A percentile compares a stretch with the other conserved stretches of the same genome.
Evolutionary conservation across 805 yeast species (phyloP).

Genomic region (Candida vartiovaarae): DNA sequence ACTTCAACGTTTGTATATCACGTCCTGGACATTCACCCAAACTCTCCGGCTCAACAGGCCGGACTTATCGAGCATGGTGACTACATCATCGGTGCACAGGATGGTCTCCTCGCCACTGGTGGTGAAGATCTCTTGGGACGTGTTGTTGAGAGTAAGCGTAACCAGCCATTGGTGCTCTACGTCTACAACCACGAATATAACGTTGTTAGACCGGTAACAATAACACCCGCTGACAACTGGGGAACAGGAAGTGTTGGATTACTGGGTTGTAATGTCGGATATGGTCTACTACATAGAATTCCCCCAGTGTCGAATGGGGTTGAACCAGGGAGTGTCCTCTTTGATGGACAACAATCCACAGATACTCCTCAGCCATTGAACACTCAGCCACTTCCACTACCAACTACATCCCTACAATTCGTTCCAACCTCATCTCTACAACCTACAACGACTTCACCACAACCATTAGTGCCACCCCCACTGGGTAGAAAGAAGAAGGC

Average conservation of each 20-base stretch:
- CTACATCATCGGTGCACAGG: slow-evolving; percentile 81
- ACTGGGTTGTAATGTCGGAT: slow-evolving; percentile 92
- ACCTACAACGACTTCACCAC: slow-evolving; percentile 1
- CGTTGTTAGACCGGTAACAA: slow-evolving; percentile 77
- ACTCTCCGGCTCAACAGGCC: slow-evolving; percentile 76
- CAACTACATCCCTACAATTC: background rate
- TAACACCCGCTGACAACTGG: slow-evolving; percentile 66
- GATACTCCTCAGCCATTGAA: background rate
- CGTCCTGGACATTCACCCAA: slow-evolving; percentile 61
- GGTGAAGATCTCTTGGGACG: slow-evolving; percentile 76
- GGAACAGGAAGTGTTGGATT: slow-evolving; percentile 63
- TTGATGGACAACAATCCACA: slow-evolving; percentile 24
- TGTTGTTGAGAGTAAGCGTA: slow-evolving; percentile 48
- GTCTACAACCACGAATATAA: slow-evolving; percentile 89
- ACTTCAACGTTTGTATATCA: slow-evolving; percentile 86
- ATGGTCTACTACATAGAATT: slow-evolving; percentile 80
- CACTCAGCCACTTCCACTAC: background rate
- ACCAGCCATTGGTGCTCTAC: slow-evolving; percentile 44
- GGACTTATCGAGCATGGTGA: slow-evolving; percentile 83
- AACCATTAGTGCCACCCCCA: slow-evolving; percentile 13
- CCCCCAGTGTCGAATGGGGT: slow-evolving; percentile 52
- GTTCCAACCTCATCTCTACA: slow-evolving; percentile 1
- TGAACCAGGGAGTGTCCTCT: slow-evolving; percentile 33
- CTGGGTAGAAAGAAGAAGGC: slow-evolving; percentile 23
- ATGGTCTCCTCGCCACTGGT: slow-evolving; percentile 78